Base-by-base conservation (phyloP, 176 grass and related monocot genomes). In the Coix lacrymajobi region DNA sequence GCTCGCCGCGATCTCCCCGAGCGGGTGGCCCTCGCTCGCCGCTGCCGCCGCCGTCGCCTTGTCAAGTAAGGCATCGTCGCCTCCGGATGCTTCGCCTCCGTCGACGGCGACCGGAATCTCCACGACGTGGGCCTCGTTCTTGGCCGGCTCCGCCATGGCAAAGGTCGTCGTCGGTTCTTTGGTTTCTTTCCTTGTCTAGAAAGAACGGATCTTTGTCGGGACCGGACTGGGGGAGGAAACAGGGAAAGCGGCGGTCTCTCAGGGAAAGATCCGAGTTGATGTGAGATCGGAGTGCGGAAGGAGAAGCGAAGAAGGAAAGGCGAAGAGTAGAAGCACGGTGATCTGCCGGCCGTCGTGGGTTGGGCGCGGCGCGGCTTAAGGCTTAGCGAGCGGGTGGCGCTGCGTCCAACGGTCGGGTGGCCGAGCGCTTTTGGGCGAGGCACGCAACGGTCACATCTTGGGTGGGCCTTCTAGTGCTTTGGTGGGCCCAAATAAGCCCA, bases 1-100 rank as follows among this genome's bases (percentile, higher is more conserved):
- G 86, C 96, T 98, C 15, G 62, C 69, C 28, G 91, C 87, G 82
- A 98, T 98, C 71, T 93, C 90, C 0, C 85, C 90, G 7, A 98
- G 78, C 16, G 92, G 88, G 83, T 95, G 96, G 52, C 83, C 73
- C 72, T 77, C 68, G 1, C 17, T 45, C 22, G 60, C 56, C 22
- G 60, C 39, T 37, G 41, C 40, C 43, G 41, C 14, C 5, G 75
- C 67, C 38, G 29, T 13, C 54, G 62, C 41, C 81, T 73, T 77
- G 54, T 58, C 73, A 3, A 65, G 80, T 3, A 80, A 75, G 40
- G 75, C 83, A 22, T 51, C 20, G 3, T 29, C 51, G 51, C 15
- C 4, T 34, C 31, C 13, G 6, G 70, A 61, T 10, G 56, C n/a
- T 38, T 75, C 70, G 2, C 76, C 78, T 0, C 83, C 83, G 57